Evolutionary conservation across 306 rosid genomes (phyloP), one percentile per base, ranked within the genome.

Genomic region (Pterocarpus macrocarpus): DNA sequence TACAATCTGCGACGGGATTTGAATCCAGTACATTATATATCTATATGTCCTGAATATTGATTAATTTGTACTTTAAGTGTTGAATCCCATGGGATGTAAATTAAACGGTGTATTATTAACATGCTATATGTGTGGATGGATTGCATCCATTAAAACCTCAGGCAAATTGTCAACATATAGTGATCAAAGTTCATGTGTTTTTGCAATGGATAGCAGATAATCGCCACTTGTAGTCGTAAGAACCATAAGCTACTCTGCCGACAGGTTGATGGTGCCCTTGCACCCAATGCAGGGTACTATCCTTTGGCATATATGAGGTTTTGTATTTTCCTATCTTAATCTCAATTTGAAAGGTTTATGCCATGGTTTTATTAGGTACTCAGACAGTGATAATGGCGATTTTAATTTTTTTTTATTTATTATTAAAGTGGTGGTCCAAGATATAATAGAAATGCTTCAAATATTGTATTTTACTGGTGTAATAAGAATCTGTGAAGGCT

Each of bases 181-280:
- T 59, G 35, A 71, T 52, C 45, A 82, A 14, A 70, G 32, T 8
- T 17, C 16, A 0, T 52, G 28, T 15, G 41, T 73, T 39, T 76
- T 80, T 52, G 50, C 14, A 35, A 55, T 55, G 61, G 16, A 15
- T 10, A 44, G 34, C 1, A 53, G 74, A 70, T 62, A 39, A 83
- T 13, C 32, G 58, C 55, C 55, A 4, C 39, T 74, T 52, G 16
- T 35, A 52, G 52, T 64, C 35, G 28, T 64, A 59, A 65, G 45
- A 38, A 41, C 56, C 12, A 5, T 28, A 59, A 68, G 56, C 58
- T 59, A 62, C 49, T 34, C 38, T 71, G 49, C 80, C 81, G 85
- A 86, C 89, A 83, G 47, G 66, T 71, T 83, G 83, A 71, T 58
- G 33, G 82, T 22, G 80, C 64, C 77, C 33, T 76, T 63, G 71